These are phyloP conservation scores for Fusarium xylarioides DNA, from an alignment of 2,329 filamentous ascomycete species.

Conservation along the genomic window DNA sequence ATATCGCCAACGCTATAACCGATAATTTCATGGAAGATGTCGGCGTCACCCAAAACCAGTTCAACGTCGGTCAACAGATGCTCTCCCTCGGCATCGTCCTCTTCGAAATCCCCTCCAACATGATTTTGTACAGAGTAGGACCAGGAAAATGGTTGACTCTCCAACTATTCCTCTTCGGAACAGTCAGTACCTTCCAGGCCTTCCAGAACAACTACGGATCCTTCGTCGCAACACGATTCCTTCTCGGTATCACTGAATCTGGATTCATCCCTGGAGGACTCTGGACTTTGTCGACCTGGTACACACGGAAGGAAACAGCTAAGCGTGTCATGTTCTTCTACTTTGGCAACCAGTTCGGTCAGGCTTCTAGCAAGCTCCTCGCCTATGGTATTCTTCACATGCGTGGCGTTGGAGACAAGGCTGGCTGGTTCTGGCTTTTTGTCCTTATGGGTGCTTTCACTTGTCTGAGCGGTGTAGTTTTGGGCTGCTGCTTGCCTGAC, in stretches of 20 bases:
- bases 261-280: slow-evolving; percentile 64
- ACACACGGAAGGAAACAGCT: slow-evolving; percentile 61
- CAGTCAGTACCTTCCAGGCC: slow-evolving; percentile 63
- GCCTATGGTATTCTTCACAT: slow-evolving; percentile 61
- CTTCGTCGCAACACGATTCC: slow-evolving; percentile 59
- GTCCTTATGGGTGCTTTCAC: slow-evolving; percentile 62
- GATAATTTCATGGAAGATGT: slow-evolving; percentile 60
- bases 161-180: slow-evolving; percentile 63
- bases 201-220: slow-evolving; percentile 58
- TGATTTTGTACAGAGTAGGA: slow-evolving; percentile 47
- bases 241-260: slow-evolving; percentile 63
- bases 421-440: slow-evolving; percentile 69
- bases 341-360: slow-evolving; percentile 63
- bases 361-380: slow-evolving; percentile 49
- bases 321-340: slow-evolving; percentile 64
- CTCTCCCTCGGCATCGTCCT: slow-evolving; percentile 61
- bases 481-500: slow-evolving; percentile 56
- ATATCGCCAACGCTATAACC: slow-evolving; percentile 59
- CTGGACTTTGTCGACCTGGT: slow-evolving; percentile 64
- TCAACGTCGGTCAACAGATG: slow-evolving; percentile 62
- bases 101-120: slow-evolving; percentile 51
- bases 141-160: slow-evolving; percentile 63
- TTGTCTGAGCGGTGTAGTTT: slow-evolving; percentile 53
- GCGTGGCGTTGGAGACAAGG: slow-evolving; percentile 55
- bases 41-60: slow-evolving; percentile 59